Base-by-base conservation (phyloP, 108 stramenopile species). In the Fragilariopsis cylindrus region DNA sequence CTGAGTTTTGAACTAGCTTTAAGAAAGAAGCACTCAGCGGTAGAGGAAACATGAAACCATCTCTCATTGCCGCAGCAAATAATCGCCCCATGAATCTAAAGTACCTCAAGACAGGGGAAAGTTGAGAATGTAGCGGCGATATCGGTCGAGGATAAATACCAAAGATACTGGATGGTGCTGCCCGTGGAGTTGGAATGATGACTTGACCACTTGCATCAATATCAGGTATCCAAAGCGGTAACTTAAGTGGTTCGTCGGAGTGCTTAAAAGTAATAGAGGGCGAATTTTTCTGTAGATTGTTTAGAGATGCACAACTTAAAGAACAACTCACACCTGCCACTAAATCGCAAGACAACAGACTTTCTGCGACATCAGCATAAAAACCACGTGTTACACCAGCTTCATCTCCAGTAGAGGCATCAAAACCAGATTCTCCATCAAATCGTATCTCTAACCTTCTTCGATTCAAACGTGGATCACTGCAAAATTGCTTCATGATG, bases 321-420 rank as follows among this genome's bases (percentile, higher is more conserved):
- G 80, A 71, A 46, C 40, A 42, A 57, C 45, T 39, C 16, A 78
- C 65, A 50, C 77, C 69, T 7, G 79, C 72, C 19, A 82, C 78
- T 21, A 54, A 52, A n/a, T 85, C 81, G 18, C 70, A 64, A 43
- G 56, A 60, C 47, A 86, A 43, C 43, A 86, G 44, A 4, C 74
- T 76, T 64, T 80, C 81, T 18, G 85, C 85, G 46, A 86, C 79
- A 66, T 86, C 85, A 42, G 85, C 85, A 46, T 83, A 86, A 65
- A 86, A 86, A 9, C 85, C 85, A 5, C 85, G 65, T 15, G 85
- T 86, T 15, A 86, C 85, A 43, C 85, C 85, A 57, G 85, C 85
- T 56, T 86, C 81, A 60, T 83, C 82, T 2, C 85, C 85, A 21
- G 85, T 77, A 15, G 81, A 74, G 3, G 82, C 82, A 73, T 86